Evolutionary conservation across 2,329 filamentous ascomycete species (phyloP).

Genomic region (Fusarium illudens): DNA sequence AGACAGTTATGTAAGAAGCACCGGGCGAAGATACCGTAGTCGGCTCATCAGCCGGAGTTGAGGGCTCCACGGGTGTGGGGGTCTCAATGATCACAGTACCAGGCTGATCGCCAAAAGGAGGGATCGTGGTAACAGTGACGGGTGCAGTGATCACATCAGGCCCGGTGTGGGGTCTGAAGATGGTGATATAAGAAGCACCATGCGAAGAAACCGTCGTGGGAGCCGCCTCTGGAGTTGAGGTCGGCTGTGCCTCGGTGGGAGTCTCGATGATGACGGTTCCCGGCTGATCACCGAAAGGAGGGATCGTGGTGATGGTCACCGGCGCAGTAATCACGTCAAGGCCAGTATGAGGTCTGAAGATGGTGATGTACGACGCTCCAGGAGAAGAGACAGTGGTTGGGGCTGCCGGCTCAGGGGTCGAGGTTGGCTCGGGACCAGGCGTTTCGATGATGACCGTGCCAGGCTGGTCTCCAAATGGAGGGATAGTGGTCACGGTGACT

Average conservation of each 20-base stretch:
- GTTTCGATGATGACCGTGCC: slow-evolving; percentile 32
- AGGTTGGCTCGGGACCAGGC: neutral
- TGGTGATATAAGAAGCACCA: slow-evolving; percentile 11
- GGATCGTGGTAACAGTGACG: slow-evolving; percentile 12
- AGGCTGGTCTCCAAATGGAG: slow-evolving; percentile 11
- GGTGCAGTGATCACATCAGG: slow-evolving; percentile 4
- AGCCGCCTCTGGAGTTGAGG: neutral
- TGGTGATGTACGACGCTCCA: slow-evolving; percentile 10
- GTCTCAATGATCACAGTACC: slow-evolving; percentile 19
- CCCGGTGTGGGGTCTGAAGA: slow-evolving; percentile 8
- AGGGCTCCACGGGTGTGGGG: neutral
- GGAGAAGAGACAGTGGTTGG: neutral
- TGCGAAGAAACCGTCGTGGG: slow-evolving; percentile 1
- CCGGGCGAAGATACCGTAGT: neutral
- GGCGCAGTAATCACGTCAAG: slow-evolving; percentile 3
- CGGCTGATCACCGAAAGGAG: slow-evolving; percentile 3
- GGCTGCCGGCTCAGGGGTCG: neutral
- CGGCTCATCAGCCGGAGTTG: neutral
- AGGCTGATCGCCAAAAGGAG: slow-evolving; percentile 1
- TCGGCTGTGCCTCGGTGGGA: neutral
- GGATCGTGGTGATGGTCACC: slow-evolving; percentile 12
- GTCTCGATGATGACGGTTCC: slow-evolving; percentile 32
- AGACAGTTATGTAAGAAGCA: slow-evolving; percentile 19
- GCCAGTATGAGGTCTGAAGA: slow-evolving; percentile 8
- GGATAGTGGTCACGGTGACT: slow-evolving; percentile 22